Evolutionary conservation across 1,139 yeast genomes (phyloP), one percentile per base, ranked within the genome.

Genomic region (Yamadazyma triangularis): DNA sequence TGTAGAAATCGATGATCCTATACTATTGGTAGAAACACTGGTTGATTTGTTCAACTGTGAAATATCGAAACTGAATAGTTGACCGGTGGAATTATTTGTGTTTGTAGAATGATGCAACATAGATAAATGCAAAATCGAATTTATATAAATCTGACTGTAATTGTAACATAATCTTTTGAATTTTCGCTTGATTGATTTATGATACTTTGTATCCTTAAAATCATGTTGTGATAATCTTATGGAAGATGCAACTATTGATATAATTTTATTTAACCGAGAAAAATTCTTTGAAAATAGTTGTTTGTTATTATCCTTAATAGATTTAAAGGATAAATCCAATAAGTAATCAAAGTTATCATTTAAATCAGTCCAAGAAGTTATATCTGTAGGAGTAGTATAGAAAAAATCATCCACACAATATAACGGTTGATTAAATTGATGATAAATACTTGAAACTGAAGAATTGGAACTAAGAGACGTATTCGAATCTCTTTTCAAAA

Each of bases 111-210:
- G 48, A 35, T 64, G 64, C 53, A 65, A 55, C 14, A 61, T 60
- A 32, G 69, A 61, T 33, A 79, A 55, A 48, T 70, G 78, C 11
- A 79, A 49, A 24, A 70, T 60, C 11, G 83, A 79, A 46, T 76
- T 76, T 30, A 79, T 70, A 40, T 76, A 76, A 28, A 81, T 64
- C 40, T 77, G 80, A 3, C 84, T 70, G 38, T 76, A 67, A 2
- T 79, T 60, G 4, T 68, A 52, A 2, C 78, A 70, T 15, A 80
- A 58, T 35, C 70, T 64, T 43, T 65, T 73, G 40, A 80, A 52
- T 27, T 72, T 60, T 32, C 65, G 58, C 36, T 72, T 63, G 5
- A 78, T 64, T 4, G 70, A 57, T 19, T 48, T 51, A 31, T 73
- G 74, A 38, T 65, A 60, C 31, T 69, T 64, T 9, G 74, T 64